Conservation (phyloP, 2,329 filamentous ascomycete species). For the Sclerotinia glacialis region DNA sequence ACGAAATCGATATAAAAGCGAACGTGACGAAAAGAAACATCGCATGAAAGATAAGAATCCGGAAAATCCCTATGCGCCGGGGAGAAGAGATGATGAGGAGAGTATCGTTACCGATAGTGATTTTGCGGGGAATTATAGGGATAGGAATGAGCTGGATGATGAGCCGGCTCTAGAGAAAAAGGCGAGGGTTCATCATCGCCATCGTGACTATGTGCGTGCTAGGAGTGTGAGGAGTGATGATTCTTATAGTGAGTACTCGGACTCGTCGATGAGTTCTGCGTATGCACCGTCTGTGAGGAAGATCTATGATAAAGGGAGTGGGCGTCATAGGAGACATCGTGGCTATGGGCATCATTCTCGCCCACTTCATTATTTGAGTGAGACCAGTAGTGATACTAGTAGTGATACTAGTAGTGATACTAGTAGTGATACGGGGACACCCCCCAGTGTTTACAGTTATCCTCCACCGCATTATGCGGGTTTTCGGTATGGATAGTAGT, state of each 20-base stretch:
- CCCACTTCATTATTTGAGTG: not conserved
- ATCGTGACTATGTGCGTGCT: not conserved
- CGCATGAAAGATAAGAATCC: not conserved
- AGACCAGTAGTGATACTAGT: not conserved
- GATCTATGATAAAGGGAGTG: not conserved
- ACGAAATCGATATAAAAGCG: not conserved
- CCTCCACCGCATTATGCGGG: not conserved
- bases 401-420: not conserved
- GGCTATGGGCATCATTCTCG: not conserved
- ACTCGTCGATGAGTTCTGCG: not conserved
- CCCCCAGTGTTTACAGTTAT: not conserved
- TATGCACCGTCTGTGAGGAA: not conserved
- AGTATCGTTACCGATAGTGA: slow-evolving; percentile 6
- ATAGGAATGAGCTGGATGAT: not conserved
- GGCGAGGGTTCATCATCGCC: not conserved
- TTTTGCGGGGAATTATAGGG: not conserved
- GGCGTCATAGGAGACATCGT: too few species aligned
- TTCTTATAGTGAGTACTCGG: not conserved
- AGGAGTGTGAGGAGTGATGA: not conserved
- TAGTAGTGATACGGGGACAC: not conserved
- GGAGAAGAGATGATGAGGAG: slow-evolving; percentile 2
- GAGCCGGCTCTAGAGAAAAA: not conserved
- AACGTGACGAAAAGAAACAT: not conserved
- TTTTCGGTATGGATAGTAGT: not conserved
- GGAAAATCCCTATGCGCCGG: not conserved